Base-by-base conservation (phyloP, 169 alveolate species). In the Plasmodium knowlesi region DNA sequence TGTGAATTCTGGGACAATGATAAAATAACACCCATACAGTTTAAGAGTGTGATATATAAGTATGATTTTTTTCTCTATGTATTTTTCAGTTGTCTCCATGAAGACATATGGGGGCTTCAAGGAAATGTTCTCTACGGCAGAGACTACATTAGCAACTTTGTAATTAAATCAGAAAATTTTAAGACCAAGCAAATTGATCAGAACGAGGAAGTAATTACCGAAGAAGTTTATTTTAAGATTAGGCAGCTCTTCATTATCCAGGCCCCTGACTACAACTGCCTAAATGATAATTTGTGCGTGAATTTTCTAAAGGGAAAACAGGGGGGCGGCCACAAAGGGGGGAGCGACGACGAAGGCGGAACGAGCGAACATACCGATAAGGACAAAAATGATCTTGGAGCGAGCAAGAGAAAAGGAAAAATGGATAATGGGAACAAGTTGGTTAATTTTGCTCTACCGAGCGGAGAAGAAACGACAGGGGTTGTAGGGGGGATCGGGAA, bases 101-200 rank as follows among this genome's bases (percentile, higher is more conserved):
- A 97, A 79, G 98, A 97, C 84, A 96, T 96, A 19, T 97, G 98
- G 98, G 97, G 98, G 3, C 92, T 97, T 67, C 96, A 96, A 81
- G 98, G 98, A 12, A 96, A 97, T 90, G 98, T 98, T 3, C 96
- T 97, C 83, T 85, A 86, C 82, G 94, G 94, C 5, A 88, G 94
- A 30, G 94, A 88, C 72, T 88, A 88, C 32, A 88, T 88, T 5
- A 88, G 89, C 50, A 79, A 88, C 34, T 88, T 88, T 88, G 89
- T 88, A 5, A 76, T 88, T 28, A 88, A 88, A 67, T 67, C 94
- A 14, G 90, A 88, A 61, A 76, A 78, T 41, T 88, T 78, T 79
- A 88, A 88, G 46, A 88, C 72, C 81, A 88, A 88, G 39, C 76
- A 78, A 41, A 88, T 88, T 5, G 80, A 43, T 50, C 83, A 57